These are phyloP conservation scores for Margaritispora aquatica DNA, from an alignment of 495 filamentous ascomycete genomes.

Conservation along the genomic window DNA sequence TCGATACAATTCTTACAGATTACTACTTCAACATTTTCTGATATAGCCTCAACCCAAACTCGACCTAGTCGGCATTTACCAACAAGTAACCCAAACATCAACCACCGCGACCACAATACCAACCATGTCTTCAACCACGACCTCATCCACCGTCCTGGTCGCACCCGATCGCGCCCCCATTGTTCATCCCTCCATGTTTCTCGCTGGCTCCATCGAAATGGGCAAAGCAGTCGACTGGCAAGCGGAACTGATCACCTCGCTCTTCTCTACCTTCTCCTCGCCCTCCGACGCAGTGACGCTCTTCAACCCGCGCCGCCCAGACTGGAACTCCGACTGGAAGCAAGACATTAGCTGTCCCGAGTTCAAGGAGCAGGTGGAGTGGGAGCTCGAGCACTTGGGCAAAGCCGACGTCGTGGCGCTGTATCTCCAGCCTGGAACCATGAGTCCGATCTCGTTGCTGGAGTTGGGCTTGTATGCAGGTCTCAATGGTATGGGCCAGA, in stretches of 20 bases:
- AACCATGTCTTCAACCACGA: neutral
- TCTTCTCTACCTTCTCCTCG: neutral
- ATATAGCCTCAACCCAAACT: neutral
- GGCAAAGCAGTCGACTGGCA: neutral
- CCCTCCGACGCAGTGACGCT: constrained; percentile 35
- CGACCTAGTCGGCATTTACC: too few species aligned
- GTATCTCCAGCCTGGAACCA: constrained; percentile 29
- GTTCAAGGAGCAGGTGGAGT: constrained; percentile 33
- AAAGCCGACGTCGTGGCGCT: constrained; percentile 29
- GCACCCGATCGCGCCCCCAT: neutral
- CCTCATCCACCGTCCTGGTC: neutral
- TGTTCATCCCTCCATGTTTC: neutral
- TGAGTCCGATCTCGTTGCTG: constrained; percentile 30
- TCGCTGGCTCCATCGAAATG: constrained; percentile 6
- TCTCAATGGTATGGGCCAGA: too few species aligned
- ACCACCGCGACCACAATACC: neutral
- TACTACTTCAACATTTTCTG: neutral
- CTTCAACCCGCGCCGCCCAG: constrained; percentile 45
- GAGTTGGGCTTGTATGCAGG: constrained; percentile 34
- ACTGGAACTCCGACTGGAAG: constrained; percentile 46
- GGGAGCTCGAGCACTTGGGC: constrained; percentile 31
- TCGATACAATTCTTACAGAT: too few species aligned
- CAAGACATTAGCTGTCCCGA: constrained; percentile 29
- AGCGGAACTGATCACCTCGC: neutral
- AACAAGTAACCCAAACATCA: neutral